Percentiles rank a stretch among this genome's conserved stretches.
Conservation (phyloP, 2,329 filamentous ascomycete species). For the Taxawa tesnikishii region DNA sequence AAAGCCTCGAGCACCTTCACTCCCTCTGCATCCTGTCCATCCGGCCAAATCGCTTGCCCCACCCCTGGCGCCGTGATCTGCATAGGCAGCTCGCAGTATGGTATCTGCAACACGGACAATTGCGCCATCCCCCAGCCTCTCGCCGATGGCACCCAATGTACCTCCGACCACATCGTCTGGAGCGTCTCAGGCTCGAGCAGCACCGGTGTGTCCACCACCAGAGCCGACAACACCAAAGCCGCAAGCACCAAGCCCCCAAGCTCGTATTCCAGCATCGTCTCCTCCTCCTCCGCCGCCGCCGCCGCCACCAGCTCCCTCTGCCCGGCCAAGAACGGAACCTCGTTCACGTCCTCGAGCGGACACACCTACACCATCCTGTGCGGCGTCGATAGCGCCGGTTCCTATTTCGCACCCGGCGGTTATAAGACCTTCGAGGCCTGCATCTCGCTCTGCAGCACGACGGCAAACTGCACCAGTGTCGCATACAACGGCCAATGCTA, state of each 20-base stretch:
- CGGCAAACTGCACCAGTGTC: background rate
- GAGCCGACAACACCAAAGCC: too few species aligned
- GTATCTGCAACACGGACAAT: conserved; percentile 29
- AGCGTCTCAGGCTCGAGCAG: too few species aligned
- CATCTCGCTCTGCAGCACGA: background rate
- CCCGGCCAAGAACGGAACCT: background rate
- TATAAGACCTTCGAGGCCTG: background rate
- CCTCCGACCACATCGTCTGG: too few species aligned
- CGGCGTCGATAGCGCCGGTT: background rate
- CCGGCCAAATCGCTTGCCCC: conserved; percentile 22
- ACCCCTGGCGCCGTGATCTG: conserved; percentile 30
- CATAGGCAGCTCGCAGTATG: conserved; percentile 28
- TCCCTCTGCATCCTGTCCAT: too few species aligned
- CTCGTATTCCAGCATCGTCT: too few species aligned
- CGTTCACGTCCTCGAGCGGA: background rate
- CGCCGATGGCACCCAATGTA: conserved; percentile 30
- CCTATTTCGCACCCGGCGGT: background rate
- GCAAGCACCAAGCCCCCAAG: too few species aligned
- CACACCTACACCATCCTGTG: background rate
- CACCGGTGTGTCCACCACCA: too few species aligned
- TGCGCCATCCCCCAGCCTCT: conserved; percentile 28
- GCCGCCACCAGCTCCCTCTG: too few species aligned
- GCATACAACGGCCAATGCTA: background rate
- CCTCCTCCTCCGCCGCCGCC: too few species aligned
- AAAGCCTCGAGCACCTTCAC: too few species aligned